Percentiles rank a stretch among this genome's conserved stretches.
phyloP scores from a whole-genome alignment of 768 basidiomycete species.

The Rhizopogon sp. region DNA sequence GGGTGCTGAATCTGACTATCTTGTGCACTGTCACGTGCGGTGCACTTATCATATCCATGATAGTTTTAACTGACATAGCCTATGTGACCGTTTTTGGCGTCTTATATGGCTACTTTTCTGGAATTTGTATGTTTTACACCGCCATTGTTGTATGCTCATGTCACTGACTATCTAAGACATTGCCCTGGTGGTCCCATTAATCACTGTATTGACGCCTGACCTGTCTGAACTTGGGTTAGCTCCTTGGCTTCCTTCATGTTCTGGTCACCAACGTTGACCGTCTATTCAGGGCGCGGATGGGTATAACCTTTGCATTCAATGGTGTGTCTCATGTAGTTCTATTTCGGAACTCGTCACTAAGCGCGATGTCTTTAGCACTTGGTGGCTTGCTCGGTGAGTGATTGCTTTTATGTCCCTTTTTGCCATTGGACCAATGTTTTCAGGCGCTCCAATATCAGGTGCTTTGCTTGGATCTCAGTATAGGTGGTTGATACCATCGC shows the following conservation, averaged over 20 bases:
- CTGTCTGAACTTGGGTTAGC: conserved; percentile 49
- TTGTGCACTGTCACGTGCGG: conserved; percentile 27
- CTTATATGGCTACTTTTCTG: conserved; percentile 46
- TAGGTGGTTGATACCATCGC: conserved; percentile 53
- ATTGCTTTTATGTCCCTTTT: neutral
- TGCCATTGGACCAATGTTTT: conserved; percentile 25
- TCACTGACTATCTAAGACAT: conserved; percentile 25
- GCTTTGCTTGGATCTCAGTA: conserved; percentile 46
- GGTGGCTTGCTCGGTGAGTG: conserved; percentile 17
- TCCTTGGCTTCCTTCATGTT: neutral
- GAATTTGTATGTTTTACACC: conserved; percentile 29
- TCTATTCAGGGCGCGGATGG: conserved; percentile 30
- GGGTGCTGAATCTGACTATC: conserved; percentile 40
- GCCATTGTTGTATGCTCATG: neutral
- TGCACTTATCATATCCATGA: conserved; percentile 39
- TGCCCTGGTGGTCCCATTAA: conserved; percentile 35
- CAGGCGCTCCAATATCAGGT: conserved; percentile 54
- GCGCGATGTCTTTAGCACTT: conserved; percentile 7
- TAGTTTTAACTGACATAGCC: conserved; percentile 33
- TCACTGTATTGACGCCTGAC: conserved; percentile 38
- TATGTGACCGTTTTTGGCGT: conserved; percentile 37
- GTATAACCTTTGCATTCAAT: conserved; percentile 43
- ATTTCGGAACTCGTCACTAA: too few relatives aligned
- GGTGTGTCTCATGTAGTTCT: conserved; percentile 19
- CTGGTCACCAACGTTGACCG: neutral